Evolutionary conservation across 345 rosid species (phyloP).

Genomic region (Arabidopsis thaliana): DNA sequence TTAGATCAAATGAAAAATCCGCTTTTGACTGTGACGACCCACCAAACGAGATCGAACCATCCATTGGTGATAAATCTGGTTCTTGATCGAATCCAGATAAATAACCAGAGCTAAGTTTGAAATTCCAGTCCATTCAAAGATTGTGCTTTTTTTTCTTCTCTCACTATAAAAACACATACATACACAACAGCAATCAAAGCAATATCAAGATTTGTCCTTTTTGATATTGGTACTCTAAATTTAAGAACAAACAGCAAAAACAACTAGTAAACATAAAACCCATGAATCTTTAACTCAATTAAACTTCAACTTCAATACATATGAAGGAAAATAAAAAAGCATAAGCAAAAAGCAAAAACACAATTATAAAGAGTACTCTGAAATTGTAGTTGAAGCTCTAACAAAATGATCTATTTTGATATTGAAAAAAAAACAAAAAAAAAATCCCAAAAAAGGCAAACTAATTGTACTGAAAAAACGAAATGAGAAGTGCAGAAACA

Average conservation of each 20-base stretch:
- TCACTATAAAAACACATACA: conserved; percentile 21
- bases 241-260: background rate
- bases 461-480: conserved; percentile 29
- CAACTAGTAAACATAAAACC: conserved; percentile 11
- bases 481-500: conserved; percentile 35
- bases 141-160: conserved; percentile 30
- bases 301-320: conserved; percentile 3
- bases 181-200: conserved; percentile 28
- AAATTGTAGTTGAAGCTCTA: conserved; percentile 12
- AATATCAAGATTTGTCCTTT: conserved; percentile 43
- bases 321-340: background rate
- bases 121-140: conserved; percentile 79
- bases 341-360: background rate
- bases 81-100: conserved; percentile 62
- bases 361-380: background rate
- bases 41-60: conserved; percentile 53
- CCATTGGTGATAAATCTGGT: conserved; percentile 47
- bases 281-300: conserved; percentile 2
- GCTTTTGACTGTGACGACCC: conserved; percentile 41
- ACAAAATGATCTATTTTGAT: background rate
- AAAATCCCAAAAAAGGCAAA: conserved; percentile 7
- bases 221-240: conserved; percentile 14
- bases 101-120: conserved; percentile 61
- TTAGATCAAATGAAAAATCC: conserved; percentile 74
- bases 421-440: background rate